These are phyloP conservation scores for Lophium mytilinum DNA, from an alignment of 495 filamentous ascomycete species.

Conservation along the genomic window DNA sequence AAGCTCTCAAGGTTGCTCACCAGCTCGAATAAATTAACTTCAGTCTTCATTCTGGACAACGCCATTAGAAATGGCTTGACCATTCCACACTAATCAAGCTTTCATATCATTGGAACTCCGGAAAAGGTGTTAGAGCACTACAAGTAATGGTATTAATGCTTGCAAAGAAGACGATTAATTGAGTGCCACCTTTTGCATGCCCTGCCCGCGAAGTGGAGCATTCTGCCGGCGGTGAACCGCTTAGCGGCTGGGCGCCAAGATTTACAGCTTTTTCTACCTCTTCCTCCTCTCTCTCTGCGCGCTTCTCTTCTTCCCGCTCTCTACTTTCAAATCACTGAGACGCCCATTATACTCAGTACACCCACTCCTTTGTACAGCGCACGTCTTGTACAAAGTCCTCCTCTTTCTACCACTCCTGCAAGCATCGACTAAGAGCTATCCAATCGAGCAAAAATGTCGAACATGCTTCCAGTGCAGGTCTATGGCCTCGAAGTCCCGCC, in stretches of 20 bases:
- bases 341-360: not conserved
- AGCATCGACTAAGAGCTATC: not conserved
- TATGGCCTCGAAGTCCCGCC: constrained; percentile 84
- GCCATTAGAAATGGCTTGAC: too few species aligned
- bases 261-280: not conserved
- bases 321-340: not conserved
- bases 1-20: too few species aligned
- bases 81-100: too few species aligned
- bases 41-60: too few species aligned
- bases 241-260: not conserved
- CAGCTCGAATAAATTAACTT: too few species aligned
- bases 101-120: too few species aligned
- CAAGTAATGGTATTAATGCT: too few species aligned
- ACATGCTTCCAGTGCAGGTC: constrained; percentile 65
- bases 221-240: not conserved
- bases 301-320: not conserved
- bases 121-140: too few species aligned
- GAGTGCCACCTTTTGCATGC: too few species aligned
- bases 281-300: not conserved
- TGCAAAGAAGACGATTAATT: too few species aligned
- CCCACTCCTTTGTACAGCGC: not conserved
- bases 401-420: not conserved
- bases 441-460: constrained; percentile 16
- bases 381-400: not conserved
- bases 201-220: too few species aligned